phyloP scores from a whole-genome alignment of 106 monocot species.

The Gastrodia elata region DNA sequence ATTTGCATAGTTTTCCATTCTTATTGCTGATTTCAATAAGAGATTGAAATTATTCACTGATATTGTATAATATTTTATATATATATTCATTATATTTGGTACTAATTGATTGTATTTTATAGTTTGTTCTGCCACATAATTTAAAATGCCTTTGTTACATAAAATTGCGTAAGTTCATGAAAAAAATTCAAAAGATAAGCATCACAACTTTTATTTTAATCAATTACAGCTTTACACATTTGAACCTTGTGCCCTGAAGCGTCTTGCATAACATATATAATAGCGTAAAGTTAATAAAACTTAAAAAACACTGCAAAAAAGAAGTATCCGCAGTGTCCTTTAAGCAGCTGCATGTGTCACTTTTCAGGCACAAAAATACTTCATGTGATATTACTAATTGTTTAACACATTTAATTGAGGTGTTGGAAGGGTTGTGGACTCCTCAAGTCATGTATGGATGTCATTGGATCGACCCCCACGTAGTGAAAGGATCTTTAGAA shows the following conservation, averaged over 20 bases:
- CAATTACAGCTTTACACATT: not conserved
- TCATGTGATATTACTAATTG: no score
- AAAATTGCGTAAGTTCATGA: not conserved
- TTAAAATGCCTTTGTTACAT: not conserved
- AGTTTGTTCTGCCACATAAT: not conserved
- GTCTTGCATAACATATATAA: not conserved
- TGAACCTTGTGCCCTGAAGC: not conserved
- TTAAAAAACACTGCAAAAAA: no score
- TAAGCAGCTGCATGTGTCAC: no score
- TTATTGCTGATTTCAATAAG: not conserved
- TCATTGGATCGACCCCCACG: no score
- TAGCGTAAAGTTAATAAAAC: no score
- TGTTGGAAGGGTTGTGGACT: no score
- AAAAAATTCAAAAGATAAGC: not conserved
- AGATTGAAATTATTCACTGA: not conserved
- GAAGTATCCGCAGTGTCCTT: no score
- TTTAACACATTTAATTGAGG: no score
- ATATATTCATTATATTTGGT: not conserved
- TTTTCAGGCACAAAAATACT: no score
- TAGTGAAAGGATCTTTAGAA: no score
- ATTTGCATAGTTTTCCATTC: not conserved
- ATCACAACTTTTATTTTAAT: not conserved
- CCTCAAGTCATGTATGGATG: no score
- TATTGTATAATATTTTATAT: not conserved
- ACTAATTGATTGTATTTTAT: not conserved